These are phyloP conservation scores for Pyricularia sp. DNA, from an alignment of 2,329 filamentous ascomycete genomes.

Conservation along the genomic window DNA sequence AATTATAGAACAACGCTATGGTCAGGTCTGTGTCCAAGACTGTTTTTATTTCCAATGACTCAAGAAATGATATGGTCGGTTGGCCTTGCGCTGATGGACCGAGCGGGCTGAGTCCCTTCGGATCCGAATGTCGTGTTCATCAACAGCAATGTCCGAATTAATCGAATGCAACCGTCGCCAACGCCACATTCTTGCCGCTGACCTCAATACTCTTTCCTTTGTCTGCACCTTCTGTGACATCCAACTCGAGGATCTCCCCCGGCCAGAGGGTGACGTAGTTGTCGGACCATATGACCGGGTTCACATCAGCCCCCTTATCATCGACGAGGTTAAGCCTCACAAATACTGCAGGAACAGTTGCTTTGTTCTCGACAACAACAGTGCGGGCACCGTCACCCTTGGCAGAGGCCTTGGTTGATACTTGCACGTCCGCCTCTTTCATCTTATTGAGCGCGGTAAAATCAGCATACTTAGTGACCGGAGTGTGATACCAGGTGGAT, in stretches of 20 bases:
- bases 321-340: conserved; percentile 41
- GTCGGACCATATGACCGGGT: conserved; percentile 48
- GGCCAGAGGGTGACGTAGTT: conserved; percentile 56
- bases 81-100: background rate
- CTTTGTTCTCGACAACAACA: conserved; percentile 41
- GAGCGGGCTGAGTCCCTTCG: background rate
- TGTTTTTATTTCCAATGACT: background rate
- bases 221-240: conserved; percentile 13
- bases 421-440: conserved; percentile 24
- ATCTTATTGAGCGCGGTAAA: conserved; percentile 34
- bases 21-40: background rate
- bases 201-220: conserved; percentile 14
- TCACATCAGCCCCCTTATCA: conserved; percentile 29
- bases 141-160: background rate
- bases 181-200: conserved; percentile 17
- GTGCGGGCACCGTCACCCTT: conserved; percentile 7
- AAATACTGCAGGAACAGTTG: conserved; percentile 46
- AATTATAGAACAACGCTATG: background rate
- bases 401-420: conserved; percentile 15
- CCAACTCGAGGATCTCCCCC: conserved; percentile 35
- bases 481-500: conserved; percentile 51
- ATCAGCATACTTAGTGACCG: conserved; percentile 40
- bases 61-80: background rate
- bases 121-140: background rate
- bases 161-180: conserved; percentile 1